Base-by-base conservation (phyloP, 108 stramenopile species). In the Cyclotella kingstonii region DNA sequence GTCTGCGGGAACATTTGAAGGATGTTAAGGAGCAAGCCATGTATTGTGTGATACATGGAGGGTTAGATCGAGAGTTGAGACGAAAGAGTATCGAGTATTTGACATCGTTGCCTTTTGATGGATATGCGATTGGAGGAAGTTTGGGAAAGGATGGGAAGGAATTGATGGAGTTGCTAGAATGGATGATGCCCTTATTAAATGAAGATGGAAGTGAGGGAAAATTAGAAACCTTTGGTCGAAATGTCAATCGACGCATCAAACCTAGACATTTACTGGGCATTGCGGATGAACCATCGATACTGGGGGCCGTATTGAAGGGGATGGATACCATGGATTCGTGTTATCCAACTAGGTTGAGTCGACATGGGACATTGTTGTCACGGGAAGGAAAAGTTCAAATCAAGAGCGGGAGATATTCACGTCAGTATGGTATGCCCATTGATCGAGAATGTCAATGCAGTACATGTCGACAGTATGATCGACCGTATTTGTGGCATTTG, bases 41-140 rank as follows among this genome's bases (percentile, higher is more conserved):
- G 91, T 97, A 88, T 60, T 85, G 84, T 31, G 96, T 97, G 2
- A 80, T 97, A 19, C 96, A 97, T 66, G 96, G 96, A 11, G 96
- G 96, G 11, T 57, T 94, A 19, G 93, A 95, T 67, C 55, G 60
- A 7, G 81, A 90, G 39, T 60, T 97, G 39, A 76, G 96, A 6
- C 77, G 71, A 12, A 66, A 82, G 69, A 84, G 83, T 63, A 47
- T 94, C 10, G 86, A 94, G 0, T 95, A 93, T 57, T 69, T 97
- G 41, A 93, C 93, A 2, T 86, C 89, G 1, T 60, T 97, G 28
- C 91, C 92, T 0, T 97, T 97, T 76, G 96, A 97, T 68, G 96
- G 96, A 5, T 92, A 85, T 60, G 91, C 87, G 15, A 94, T 97
- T 64, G 93, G 96, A 15, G 96, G 96, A 1, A 84, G 86, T 8